phyloP scores from a whole-genome alignment of 202 grass and related monocot genomes.

The Hordeum pubiflorum region DNA sequence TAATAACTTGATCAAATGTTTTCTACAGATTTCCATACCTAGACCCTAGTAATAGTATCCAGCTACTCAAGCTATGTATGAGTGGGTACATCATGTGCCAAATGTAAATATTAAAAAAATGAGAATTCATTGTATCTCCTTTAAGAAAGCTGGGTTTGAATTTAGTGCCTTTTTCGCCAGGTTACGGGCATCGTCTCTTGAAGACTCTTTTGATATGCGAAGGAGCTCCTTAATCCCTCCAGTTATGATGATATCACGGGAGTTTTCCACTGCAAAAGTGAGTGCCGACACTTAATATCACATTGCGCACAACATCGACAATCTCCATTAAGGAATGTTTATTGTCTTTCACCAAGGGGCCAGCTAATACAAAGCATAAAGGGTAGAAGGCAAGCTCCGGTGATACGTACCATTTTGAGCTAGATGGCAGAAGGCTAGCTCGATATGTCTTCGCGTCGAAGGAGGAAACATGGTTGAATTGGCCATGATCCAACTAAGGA shows the following conservation, averaged over 20 bases:
- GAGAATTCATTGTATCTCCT: conserved; percentile 41
- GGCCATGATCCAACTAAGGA: conserved; percentile 63
- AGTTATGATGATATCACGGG: conserved; percentile 59
- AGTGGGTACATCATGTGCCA: background rate
- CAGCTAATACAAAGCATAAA: background rate
- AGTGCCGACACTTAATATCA: background rate
- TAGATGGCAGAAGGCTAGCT: conserved; percentile 86
- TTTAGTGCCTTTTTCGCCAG: conserved; percentile 77
- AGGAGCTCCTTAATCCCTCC: conserved; percentile 85
- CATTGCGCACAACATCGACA: background rate
- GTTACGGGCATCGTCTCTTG: conserved; percentile 60
- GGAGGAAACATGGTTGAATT: conserved; percentile 53
- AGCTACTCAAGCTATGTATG: background rate
- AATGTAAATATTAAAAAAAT: background rate
- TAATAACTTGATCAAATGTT: background rate
- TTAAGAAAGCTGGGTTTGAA: conserved; percentile 68
- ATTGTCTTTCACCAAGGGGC: background rate
- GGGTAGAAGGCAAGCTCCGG: background rate
- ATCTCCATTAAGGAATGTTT: background rate
- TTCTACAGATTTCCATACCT: background rate
- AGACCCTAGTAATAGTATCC: background rate
- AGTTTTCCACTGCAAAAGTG: conserved; percentile 63
- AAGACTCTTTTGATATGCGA: conserved; percentile 70
- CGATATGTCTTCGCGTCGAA: conserved; percentile 60
- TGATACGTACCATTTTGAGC: conserved; percentile 73